Evolutionary conservation across 2,329 filamentous ascomycete species (phyloP), one percentile per base, ranked within the genome.

Genomic region (Cladosporium sp.): DNA sequence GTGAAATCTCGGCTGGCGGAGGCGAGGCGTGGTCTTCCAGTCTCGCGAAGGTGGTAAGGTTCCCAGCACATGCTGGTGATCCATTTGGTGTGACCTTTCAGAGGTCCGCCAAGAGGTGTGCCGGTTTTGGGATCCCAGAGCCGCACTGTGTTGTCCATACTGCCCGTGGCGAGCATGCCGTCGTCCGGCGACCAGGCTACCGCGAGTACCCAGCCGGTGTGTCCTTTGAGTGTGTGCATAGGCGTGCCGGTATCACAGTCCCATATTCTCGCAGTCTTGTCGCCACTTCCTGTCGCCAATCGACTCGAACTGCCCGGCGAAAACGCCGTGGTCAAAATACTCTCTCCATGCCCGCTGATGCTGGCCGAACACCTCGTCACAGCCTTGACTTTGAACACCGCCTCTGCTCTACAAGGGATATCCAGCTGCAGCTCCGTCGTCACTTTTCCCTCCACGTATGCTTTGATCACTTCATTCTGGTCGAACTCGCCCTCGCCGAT

Each of bases 161-260:
- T 89, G 51, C 91, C 92, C 0, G 90, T 96, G 2, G 90, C 92
- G 44, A 97, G 80, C 39, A 85, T 80, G 22, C 79, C 78, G 9
- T 86, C 89, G 64, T 96, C 89, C 0, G 91, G 89, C 12, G 88
- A 90, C 83, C 89, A 97, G 49, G 84, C 82, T 3, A 96, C 89
- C 2, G 84, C 88, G 50, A 97, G 71, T 3, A 97, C 90, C 91
- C 91, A 96, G 54, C 86, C 86, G 2, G 85, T 85, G 68, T 97
- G 93, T 0, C 90, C 90, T 61, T 89, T 86, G 43, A 97, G 72
- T 0, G 90, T 97, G 68, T 88, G 82, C 54, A 89, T 80, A 0
- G 91, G 90, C 9, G 90, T 96, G 42, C 91, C 91, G 0, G 90
- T 96, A 62, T 96, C 89, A 43, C 89, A 91, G 63, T 99, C 91